Evolutionary conservation across 2,329 filamentous ascomycete genomes (phyloP).

Genomic region (Knufia fluminis): DNA sequence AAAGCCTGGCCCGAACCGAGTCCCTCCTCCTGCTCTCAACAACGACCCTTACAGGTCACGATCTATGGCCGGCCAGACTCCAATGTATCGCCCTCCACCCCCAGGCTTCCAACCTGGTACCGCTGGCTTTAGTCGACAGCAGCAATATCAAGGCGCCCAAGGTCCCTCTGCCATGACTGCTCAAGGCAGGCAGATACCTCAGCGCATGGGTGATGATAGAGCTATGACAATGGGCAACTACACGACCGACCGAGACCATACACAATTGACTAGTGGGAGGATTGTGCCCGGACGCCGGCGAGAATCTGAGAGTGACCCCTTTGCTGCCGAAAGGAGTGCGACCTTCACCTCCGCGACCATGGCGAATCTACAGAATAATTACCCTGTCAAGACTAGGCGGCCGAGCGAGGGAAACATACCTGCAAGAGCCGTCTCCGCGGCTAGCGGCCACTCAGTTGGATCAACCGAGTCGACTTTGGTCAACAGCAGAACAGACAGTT

Average conservation of each 20-base stretch:
- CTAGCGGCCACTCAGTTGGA: conserved; percentile 45
- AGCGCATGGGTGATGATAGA: conserved; percentile 84
- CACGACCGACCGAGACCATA: conserved; percentile 60
- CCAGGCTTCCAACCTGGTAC: conserved; percentile 57
- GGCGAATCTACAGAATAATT: conserved; percentile 18
- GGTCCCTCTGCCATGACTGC: conserved; percentile 64
- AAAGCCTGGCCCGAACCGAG: conserved; percentile 47
- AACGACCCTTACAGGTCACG: conserved; percentile 85
- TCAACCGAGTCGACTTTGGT: conserved; percentile 45
- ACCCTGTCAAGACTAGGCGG: conserved; percentile 27
- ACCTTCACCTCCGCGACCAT: conserved; percentile 20
- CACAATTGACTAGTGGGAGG: conserved; percentile 85
- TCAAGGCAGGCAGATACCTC: conserved; percentile 82
- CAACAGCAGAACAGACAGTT: conserved; percentile 49
- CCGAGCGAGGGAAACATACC: conserved; percentile 36
- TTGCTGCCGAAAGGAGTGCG: conserved; percentile 16
- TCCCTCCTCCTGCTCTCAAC: conserved; percentile 63
- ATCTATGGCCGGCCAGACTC: conserved; percentile 71
- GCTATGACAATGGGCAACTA: conserved; percentile 94
- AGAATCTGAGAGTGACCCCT: conserved; percentile 42
- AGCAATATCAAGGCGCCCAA: conserved; percentile 54
- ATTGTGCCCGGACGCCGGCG: conserved; percentile 71
- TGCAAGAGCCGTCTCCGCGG: conserved; percentile 79
- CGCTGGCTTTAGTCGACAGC: conserved; percentile 68
- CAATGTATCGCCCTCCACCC: conserved; percentile 53